phyloP scores from a whole-genome alignment of 2,329 filamentous ascomycete genomes.

The Fusarium irregulare region DNA sequence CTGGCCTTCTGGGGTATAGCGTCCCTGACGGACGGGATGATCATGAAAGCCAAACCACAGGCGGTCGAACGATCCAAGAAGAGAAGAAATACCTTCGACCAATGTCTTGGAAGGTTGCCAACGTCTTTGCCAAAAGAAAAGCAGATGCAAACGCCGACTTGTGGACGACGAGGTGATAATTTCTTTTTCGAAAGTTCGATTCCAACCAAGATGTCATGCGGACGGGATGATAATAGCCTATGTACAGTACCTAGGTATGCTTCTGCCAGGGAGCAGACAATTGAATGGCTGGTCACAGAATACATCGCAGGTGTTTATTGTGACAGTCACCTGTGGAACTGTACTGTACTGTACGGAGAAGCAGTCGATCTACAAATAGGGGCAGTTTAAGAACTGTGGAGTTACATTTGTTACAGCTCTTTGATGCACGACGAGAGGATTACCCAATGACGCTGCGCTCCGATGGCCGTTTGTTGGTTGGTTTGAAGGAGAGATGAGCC shows the following conservation, averaged over 20 bases:
- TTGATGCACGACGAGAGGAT: conserved; percentile 28
- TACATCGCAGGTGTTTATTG: neutral
- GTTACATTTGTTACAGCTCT: conserved; percentile 33
- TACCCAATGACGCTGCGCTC: neutral
- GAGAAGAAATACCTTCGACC: neutral
- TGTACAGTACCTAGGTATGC: neutral
- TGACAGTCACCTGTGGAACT: neutral
- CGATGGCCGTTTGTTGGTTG: conserved; percentile 14
- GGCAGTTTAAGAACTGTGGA: conserved; percentile 30
- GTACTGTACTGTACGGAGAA: conserved; percentile 20
- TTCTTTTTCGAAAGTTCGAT: conserved; percentile 4
- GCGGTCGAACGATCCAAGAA: conserved; percentile 13
- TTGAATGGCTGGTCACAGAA: neutral
- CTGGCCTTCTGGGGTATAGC: conserved; percentile 40
- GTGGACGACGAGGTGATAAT: neutral
- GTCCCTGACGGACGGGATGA: conserved; percentile 26
- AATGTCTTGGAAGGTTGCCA: neutral
- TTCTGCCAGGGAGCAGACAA: neutral
- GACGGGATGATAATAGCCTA: neutral
- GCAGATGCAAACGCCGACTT: neutral
- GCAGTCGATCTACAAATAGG: conserved; percentile 34
- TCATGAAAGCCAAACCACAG: conserved; percentile 18
- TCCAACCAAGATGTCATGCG: neutral
- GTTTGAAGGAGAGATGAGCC: conserved; percentile 26
- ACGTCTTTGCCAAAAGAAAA: neutral